Evolutionary conservation across 371 early-diverging fungal species (phyloP).

Genomic region (Syncephalastrum sp.): DNA sequence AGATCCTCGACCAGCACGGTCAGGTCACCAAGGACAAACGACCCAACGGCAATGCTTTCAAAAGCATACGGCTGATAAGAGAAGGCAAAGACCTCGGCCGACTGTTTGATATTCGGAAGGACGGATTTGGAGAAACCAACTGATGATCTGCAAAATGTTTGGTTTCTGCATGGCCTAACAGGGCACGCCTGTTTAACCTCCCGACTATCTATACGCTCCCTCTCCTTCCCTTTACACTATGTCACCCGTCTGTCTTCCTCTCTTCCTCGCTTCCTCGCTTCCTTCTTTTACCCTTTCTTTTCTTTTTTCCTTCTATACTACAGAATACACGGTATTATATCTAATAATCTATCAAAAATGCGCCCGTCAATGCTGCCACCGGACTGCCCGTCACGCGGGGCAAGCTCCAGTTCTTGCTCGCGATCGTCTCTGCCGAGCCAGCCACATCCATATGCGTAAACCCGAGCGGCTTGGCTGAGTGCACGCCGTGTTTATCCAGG

Average conservation of each 20-base stretch:
- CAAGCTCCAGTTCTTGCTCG: slow-evolving; percentile 66
- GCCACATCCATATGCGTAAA: slow-evolving; percentile 90
- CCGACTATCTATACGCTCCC: neutral
- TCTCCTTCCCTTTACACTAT: no score
- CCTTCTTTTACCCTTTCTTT: no score
- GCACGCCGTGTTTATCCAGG: slow-evolving; percentile 68
- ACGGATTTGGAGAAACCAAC: slow-evolving; percentile 40
- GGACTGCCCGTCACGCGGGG: slow-evolving; percentile 79
- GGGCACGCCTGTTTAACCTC: neutral
- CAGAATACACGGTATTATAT: no score
- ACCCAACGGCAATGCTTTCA: slow-evolving; percentile 55
- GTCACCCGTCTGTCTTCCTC: no score
- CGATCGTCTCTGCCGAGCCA: slow-evolving; percentile 72
- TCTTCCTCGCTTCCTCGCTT: no score
- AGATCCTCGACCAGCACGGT: slow-evolving; percentile 50
- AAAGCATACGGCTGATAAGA: slow-evolving; percentile 46
- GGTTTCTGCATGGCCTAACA: neutral
- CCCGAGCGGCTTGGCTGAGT: slow-evolving; percentile 62
- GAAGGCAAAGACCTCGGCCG: slow-evolving; percentile 48
- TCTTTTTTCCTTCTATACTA: no score
- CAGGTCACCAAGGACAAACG: slow-evolving; percentile 48
- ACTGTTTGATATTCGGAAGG: slow-evolving; percentile 55
- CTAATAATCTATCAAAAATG: slow-evolving; percentile 49
- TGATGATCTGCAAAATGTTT: slow-evolving; percentile 32
- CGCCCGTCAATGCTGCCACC: slow-evolving; percentile 73